Percentiles rank a stretch among this genome's conserved stretches.
Conservation (phyloP, 805 yeast genomes). For the Gaillardinia entomophila region DNA sequence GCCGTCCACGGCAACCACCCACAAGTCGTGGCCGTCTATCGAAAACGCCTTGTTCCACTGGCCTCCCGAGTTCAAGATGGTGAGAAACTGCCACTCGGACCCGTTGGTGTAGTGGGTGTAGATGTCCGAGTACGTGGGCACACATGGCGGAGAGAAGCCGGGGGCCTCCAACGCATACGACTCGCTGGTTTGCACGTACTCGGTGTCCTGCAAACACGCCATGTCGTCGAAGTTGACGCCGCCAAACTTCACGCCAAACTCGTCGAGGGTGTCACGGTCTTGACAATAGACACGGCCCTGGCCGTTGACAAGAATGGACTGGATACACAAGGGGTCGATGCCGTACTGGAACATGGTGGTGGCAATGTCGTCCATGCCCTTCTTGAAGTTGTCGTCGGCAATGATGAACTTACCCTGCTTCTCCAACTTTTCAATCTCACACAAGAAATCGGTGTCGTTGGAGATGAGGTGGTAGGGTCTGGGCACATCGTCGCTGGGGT, state of each 20-base stretch:
- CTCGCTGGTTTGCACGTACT: slow-evolving; percentile 11
- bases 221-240: slow-evolving; percentile 11
- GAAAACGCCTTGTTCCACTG: slow-evolving; percentile 26
- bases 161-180: slow-evolving; percentile 15
- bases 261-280: slow-evolving; percentile 5
- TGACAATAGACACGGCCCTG: slow-evolving; percentile 22
- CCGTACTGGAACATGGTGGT: slow-evolving; percentile 27
- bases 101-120: slow-evolving; percentile 16
- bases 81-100: slow-evolving; percentile 18
- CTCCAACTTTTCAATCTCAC: slow-evolving; percentile 19
- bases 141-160: slow-evolving; percentile 17
- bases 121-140: slow-evolving; percentile 11
- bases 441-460: slow-evolving; percentile 17
- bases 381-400: slow-evolving; percentile 37
- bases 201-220: slow-evolving; percentile 14
- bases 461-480: slow-evolving; percentile 28
- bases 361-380: slow-evolving; percentile 25
- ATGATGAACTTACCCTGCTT: slow-evolving; percentile 18
- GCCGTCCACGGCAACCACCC: slow-evolving; percentile 28
- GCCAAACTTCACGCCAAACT: slow-evolving; percentile 4
- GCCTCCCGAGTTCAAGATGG: slow-evolving; percentile 28
- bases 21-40: slow-evolving; percentile 25
- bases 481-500: slow-evolving; percentile 21
- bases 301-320: slow-evolving; percentile 24
- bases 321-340: slow-evolving; percentile 28